These are phyloP conservation scores for Aspergillus diversus DNA, from an alignment of 495 filamentous ascomycete species.

Conservation along the genomic window DNA sequence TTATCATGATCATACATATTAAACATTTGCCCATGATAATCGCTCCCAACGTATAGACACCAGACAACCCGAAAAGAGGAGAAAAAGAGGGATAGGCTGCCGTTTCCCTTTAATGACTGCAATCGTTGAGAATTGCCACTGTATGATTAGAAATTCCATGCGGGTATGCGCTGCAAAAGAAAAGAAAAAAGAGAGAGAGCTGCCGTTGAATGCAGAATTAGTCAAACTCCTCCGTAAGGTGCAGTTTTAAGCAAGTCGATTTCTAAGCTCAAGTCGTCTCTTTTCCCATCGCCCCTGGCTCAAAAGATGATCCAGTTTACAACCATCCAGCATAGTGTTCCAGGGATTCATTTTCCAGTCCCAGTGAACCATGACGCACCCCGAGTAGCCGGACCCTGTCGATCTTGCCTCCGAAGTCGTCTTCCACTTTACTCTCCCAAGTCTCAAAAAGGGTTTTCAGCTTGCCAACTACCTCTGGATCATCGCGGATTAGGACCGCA, in stretches of 20 bases:
- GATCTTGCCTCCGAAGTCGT: conserved; percentile 60
- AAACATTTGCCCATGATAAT: background rate
- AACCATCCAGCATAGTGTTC: conserved; percentile 66
- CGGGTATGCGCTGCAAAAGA: background rate
- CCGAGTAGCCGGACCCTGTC: conserved; percentile 75
- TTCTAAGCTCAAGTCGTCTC: background rate
- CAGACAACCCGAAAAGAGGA: background rate
- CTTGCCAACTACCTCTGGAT: conserved; percentile 63
- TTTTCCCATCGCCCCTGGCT: background rate
- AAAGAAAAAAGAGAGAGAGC: background rate
- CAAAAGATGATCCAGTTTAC: conserved; percentile 11
- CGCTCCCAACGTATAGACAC: background rate
- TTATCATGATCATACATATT: background rate
- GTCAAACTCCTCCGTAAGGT: background rate
- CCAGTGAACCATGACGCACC: conserved; percentile 87
- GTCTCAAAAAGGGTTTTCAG: conserved; percentile 63
- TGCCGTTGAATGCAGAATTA: background rate
- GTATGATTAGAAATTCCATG: background rate
- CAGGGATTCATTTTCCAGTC: conserved; percentile 68
- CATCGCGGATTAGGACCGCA: conserved; percentile 76
- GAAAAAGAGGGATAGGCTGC: background rate
- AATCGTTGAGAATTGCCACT: background rate
- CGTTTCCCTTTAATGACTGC: background rate
- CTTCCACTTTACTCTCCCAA: conserved; percentile 62
- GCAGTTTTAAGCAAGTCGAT: background rate